Evolutionary conservation across 2,329 filamentous ascomycete species (phyloP), one percentile per base, ranked within the genome.

Genomic region (Neofusicoccum sp.): DNA sequence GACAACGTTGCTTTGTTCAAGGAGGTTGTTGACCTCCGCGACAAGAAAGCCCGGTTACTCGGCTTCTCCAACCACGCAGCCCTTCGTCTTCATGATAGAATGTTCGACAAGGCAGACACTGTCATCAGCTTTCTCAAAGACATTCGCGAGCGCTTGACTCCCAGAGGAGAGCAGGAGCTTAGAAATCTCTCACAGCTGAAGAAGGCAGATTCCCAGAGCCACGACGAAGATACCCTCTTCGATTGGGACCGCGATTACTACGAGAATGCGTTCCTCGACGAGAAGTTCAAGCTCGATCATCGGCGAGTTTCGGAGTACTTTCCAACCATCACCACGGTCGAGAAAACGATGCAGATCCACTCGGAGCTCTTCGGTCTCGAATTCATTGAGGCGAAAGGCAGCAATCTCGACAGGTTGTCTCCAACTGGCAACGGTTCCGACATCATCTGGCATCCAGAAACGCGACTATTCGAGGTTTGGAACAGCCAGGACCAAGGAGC

Each of bases 231-330:
- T 54, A 86, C 87, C 68, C 92, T 93, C 75, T 94, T 91, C 75
- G 84, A 93, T 41, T 95, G 91, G 91, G 91, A 95, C 68, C 85
- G 90, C 71, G 83, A 89, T 47, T 95, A 87, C 77, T 94, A 94
- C 76, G 89, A 92, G 68, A 87, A 89, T 6, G 80, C 93, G 73
- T 89, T 92, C 85, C 85, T 92, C 41, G 90, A 94, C 79, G 85
- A 89, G 72, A 89, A 93, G 71, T 93, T 88, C 74, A 88, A 86
- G 69, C 87, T 94, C 52, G 89, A 94, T 67, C 90, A 93, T 74
- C 86, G 88, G 69, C 85, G 88, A 71, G 90, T 95, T 70, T 87
- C 91, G 7, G 89, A 94, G 77, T 95, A 93, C 77, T 95, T 95
- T 78, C 91, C 91, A 3, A 82, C 94, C 6, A 83, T 87, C 64